Percentiles rank a stretch among this genome's conserved stretches.
These are phyloP conservation scores for Biscogniauxia sp. DNA, from an alignment of 2,329 filamentous ascomycete genomes.

Conservation along the genomic window DNA sequence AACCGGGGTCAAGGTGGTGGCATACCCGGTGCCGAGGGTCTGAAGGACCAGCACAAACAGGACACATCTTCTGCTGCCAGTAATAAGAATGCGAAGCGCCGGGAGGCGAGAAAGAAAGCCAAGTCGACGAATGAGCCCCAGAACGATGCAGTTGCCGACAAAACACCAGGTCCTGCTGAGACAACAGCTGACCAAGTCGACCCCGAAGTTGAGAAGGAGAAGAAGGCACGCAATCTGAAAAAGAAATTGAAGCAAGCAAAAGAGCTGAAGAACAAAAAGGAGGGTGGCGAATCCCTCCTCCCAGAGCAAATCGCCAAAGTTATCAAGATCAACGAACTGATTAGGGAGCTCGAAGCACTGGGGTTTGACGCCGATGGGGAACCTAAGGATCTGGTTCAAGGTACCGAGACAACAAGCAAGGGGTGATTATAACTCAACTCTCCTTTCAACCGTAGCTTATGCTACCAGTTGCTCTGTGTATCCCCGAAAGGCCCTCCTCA, in stretches of 20 bases:
- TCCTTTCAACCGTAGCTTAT: neutral
- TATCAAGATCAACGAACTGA: conserved; percentile 92
- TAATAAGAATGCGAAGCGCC: conserved; percentile 84
- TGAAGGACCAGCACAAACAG: conserved; percentile 49
- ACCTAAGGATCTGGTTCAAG: conserved; percentile 32
- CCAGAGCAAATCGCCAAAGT: conserved; percentile 97
- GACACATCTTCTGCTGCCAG: conserved; percentile 49
- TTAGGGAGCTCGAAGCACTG: conserved; percentile 80
- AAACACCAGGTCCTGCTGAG: conserved; percentile 29
- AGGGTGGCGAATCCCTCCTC: conserved; percentile 76
- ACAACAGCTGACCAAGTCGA: conserved; percentile 48
- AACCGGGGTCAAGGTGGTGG: conserved; percentile 67
- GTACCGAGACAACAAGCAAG: conserved; percentile 12
- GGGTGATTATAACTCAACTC: conserved; percentile 7
- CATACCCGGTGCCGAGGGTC: conserved; percentile 70
- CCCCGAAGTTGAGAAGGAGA: conserved; percentile 77
- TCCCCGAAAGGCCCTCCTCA: neutral
- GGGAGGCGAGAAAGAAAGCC: conserved; percentile 55
- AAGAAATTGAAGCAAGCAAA: conserved; percentile 95
- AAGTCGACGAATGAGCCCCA: conserved; percentile 57
- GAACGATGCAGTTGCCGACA: conserved; percentile 54
- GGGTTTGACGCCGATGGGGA: conserved; percentile 82
- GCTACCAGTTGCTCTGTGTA: no score
- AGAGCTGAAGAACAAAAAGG: conserved; percentile 88
- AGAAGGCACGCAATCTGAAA: conserved; percentile 85